Base-by-base conservation (phyloP, 805 yeast species). In the Teunomyces stri region DNA sequence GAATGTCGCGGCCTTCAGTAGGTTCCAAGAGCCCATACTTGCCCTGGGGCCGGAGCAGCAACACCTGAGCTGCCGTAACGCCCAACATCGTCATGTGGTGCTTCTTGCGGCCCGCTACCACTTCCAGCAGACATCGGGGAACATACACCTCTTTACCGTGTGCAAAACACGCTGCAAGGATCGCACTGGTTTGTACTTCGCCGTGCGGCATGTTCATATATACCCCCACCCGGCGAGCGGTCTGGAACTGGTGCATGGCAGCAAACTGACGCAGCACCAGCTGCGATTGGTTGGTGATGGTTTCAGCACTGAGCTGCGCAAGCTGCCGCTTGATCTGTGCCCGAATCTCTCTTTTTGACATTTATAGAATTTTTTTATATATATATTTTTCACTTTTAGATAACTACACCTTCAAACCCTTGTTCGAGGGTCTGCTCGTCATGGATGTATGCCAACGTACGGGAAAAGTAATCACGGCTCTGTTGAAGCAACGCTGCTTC, bases 141-240 rank as follows among this genome's bases (percentile, higher is more conserved):
- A 85, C 62, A 54, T 71, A 87, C 0, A 86, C 83, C 2, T 51
- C 44, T 51, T 84, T 85, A 2, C 73, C 68, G 43, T 69, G 63
- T 0, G 58, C 58, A 46, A 86, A 82, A 7, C 87, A 79, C 13
- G 69, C 50, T 38, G 69, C 54, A 2, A 91, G 78, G 9, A 90
- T 63, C 0, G 60, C 61, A 7, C 62, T 56, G 0, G 97, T 90
- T 47, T 78, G 78, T 1, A 87, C 70, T 64, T 91, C 97, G 43
- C 81, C 75, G 16, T 65, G 53, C 1, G 85, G 89, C 90, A 91
- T 85, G 61, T 79, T 82, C 87, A 90, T 79, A 58, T 80, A 91
- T 27, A 89, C 59, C 0, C 85, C 96, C 2, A 90, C 61, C 3
- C 61, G 70, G 7, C 58, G 55, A 0, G 90, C 80, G 0, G 52